Evolutionary conservation across 352 stramenopile species (phyloP), one percentile per base, ranked within the genome.

Genomic region (Aphanomyces euteiches): DNA sequence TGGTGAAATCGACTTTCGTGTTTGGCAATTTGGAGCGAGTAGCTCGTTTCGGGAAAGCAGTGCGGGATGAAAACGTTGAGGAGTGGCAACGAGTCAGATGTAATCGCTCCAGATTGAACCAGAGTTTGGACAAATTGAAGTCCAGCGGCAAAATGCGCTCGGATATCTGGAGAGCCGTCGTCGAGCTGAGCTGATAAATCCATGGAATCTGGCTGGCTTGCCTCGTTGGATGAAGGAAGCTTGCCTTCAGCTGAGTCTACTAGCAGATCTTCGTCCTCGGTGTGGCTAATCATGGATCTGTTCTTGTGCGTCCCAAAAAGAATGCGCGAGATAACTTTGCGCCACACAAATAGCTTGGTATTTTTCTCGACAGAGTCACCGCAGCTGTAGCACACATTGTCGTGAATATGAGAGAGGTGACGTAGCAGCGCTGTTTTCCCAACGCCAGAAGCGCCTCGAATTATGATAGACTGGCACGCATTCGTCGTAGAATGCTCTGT

Each of bases 321-420:
- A 41, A 70, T 70, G 39, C 17, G 28, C 10, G 43, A 43, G n/a
- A 70, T 61, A 8, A 70, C n/a, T 21, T 70, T 70, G 36, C 53
- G 53, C 64, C 64, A 70, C 10, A 70, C 47, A 21, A 61, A 64
- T 2, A 70, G 47, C 6, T 47, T 54, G 7, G 64, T 70, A 34
- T 70, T 70, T 21, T 61, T 60, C 21, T 70, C 64, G 5, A 70
- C 64, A n/a, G 64, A 70, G 64, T 70, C 64, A 6, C 64, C 64
- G 37, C 36, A 47, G 34, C 43, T 50, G n/a, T 64, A 59, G 8
- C 82, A 45, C 0, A 78, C 73, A 3, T 74, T 76, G 2, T 72
- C 57, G 28, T 84, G 77, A 0, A 84, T 56, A 28, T 79, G 78
- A 2, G 72, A 79, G 58, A 70, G 39, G n/a, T 70, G 54, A 4